Base-by-base conservation (phyloP, 139 green algal genomes). In the Spirogloea muscicola region DNA sequence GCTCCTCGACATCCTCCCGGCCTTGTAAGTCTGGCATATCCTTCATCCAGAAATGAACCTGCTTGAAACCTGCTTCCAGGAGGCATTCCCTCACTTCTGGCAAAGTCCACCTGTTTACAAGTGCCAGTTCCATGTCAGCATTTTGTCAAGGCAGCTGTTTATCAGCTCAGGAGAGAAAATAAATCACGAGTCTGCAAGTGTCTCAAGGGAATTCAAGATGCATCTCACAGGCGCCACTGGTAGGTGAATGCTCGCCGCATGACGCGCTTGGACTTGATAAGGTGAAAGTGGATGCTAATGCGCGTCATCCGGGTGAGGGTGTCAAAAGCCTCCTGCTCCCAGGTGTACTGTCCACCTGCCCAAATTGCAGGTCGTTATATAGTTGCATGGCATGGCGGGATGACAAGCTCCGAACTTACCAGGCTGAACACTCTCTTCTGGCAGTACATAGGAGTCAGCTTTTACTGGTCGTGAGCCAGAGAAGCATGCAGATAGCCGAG, bases 31-130 rank as follows among this genome's bases (percentile, higher is more conserved):
- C 68, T 51, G 68, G 68, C 68, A 76, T 76, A 9, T 72, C 58
- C 16, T 51, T 40, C 49, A 76, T 76, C 68, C 68, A 76, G 16
- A 76, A 49, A n/a, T 71, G 55, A 1, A 77, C 69, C 13, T 44
- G 29, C 16, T 38, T 13, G 18, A 71, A 70, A 2, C 69, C 69
- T 29, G 55, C 69, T 39, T 77, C 69, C 18, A 44, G 36, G 37
- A 77, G 21, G 16, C 60, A 77, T 21, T 77, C 69, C 27, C 55
- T 44, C 37, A 70, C 69, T 36, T 77, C 69, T 0, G 69, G 69
- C n/a, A 77, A 70, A 0, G 69, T 77, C 69, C 69, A 77, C 16
- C 69, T 77, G 69, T n/a, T n/a, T n/a, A n/a, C n/a, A n/a, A n/a
- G n/a, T n/a, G n/a, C n/a, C n/a, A n/a, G n/a, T n/a, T n/a, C n/a